Evolutionary conservation across 1,284 basidiomycete species (phyloP), one percentile per base, ranked within the genome.

Genomic region (Anthracocystis walkeri): DNA sequence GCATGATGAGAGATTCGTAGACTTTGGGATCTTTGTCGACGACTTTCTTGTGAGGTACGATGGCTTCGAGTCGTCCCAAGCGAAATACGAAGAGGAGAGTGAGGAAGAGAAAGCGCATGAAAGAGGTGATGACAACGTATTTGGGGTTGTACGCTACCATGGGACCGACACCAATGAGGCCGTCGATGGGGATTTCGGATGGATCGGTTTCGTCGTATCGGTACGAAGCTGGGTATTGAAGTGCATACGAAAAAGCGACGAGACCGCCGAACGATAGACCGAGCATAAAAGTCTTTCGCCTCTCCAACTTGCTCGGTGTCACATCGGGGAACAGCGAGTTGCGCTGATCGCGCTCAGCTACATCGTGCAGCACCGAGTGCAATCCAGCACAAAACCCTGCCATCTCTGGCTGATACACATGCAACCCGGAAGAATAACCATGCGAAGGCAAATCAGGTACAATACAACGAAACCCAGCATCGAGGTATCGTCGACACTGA

Each of bases 21-120:
- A 84, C 82, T 51, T 83, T 83, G 8, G 81, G 81, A 53, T 84
- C 82, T 55, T 79, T 80, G 57, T 84, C 82, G 21, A 84, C 74
- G 20, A 62, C 73, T 58, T 77, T 79, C 58, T 82, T 83, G 70
- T 84, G 82, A 18, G 82, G 82, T 8, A 84, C 80, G 14, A 79
- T 74, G 4, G 80, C 61, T 52, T 84, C 82, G 23, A 84, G 48
- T 27, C 82, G 62, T 1, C 52, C 59, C 8, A 76, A 38, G 12
- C 44, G 31, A 38, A 81, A 58, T 7, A 77, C 33, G 31, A 46
- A 29, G 27, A 65, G 53, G 21, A 75, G 20, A 0, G 52, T 18
- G 3, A 20, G 35, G 21, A 73, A 57, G n/a, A 74, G 16, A 8
- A 46, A 20, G 23, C 52, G 67, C 12, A 80, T 29, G 10, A 65